These are phyloP conservation scores for Adansonia digitata DNA, from an alignment of 345 rosid genomes.

Conservation along the genomic window DNA sequence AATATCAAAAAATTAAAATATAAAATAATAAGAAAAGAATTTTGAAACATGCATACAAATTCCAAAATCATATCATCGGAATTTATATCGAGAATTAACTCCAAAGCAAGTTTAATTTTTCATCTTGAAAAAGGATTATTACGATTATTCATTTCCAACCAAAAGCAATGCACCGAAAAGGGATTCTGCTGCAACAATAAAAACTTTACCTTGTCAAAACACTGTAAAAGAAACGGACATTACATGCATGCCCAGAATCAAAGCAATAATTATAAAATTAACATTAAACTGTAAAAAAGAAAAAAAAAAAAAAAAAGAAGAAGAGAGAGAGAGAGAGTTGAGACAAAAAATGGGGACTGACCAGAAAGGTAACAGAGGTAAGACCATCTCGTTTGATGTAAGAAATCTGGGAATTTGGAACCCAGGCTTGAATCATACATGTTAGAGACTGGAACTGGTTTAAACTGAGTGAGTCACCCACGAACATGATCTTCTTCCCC, in stretches of 20 bases:
- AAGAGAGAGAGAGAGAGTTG: too few species aligned
- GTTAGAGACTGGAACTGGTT: conserved; percentile 79
- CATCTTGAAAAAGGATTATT: background rate
- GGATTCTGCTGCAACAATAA: too few species aligned
- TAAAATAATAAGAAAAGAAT: too few species aligned
- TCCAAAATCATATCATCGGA: too few species aligned
- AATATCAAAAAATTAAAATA: too few species aligned
- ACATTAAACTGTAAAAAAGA: background rate
- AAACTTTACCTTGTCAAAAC: background rate
- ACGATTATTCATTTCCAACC: background rate
- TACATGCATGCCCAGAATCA: background rate
- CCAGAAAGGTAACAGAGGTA: conserved; percentile 63
- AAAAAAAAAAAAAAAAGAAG: too few species aligned
- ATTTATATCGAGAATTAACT: background rate
- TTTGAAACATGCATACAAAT: too few species aligned
- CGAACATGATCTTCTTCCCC: conserved; percentile 96
- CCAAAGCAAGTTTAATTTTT: background rate
- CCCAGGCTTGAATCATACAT: conserved; percentile 66
- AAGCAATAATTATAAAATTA: background rate
- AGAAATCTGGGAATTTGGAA: conserved; percentile 53
- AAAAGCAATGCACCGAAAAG: background rate
- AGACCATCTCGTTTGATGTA: conserved; percentile 43
- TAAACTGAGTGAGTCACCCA: conserved; percentile 86
- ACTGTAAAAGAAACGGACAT: background rate
- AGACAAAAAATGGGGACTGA: background rate